Evolutionary conservation across 1,284 basidiomycete genomes (phyloP), one percentile per base, ranked within the genome.

Genomic region (Stygiomarasmius scandens): DNA sequence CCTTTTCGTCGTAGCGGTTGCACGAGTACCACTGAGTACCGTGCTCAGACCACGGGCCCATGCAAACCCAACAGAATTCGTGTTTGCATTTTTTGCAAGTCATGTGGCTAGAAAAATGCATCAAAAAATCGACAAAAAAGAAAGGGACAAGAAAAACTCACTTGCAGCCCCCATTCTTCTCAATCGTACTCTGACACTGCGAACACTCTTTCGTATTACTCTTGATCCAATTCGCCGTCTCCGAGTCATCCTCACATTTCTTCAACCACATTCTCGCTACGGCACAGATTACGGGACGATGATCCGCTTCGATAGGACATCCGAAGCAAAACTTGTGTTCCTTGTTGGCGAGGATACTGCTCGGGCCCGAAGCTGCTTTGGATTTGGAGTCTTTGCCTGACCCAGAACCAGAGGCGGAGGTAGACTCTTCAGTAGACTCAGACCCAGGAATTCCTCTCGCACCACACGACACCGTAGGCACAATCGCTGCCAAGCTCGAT

Each of bases 81-180:
- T 94, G 89, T 71, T 93, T 95, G 82, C 95, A 97, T 77, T 96
- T 97, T 82, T 96, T 96, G 81, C 95, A 97, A n/a, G 95, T 97
- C 95, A 97, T 97, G 74, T 97, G 95, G 79, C 93, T 95, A 65
- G 49, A 43, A 55, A 34, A 54, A 52, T 16, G 52, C 25, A 8
- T n/a, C n/a, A 22, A 48, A 55, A 3, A 54, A 56, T 38, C 49
- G 38, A 46, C 11, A 48, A 50, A 38, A 44, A 54, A 47, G 36
- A 9, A 53, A 60, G 56, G 27, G 22, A 12, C n/a, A 63, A 57
- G 54, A 55, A 54, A 14, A 11, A 86, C 92, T 69, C 71, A 95
- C 94, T 97, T 96, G 93, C 96, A 98, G 3, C 96, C 96, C n/a
- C 96, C 96, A 66, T 98, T 98, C 89, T 99, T 98, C 82, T 99